These are phyloP conservation scores for Penicillium mononematosum DNA, from an alignment of 495 filamentous ascomycete species.

Conservation along the genomic window DNA sequence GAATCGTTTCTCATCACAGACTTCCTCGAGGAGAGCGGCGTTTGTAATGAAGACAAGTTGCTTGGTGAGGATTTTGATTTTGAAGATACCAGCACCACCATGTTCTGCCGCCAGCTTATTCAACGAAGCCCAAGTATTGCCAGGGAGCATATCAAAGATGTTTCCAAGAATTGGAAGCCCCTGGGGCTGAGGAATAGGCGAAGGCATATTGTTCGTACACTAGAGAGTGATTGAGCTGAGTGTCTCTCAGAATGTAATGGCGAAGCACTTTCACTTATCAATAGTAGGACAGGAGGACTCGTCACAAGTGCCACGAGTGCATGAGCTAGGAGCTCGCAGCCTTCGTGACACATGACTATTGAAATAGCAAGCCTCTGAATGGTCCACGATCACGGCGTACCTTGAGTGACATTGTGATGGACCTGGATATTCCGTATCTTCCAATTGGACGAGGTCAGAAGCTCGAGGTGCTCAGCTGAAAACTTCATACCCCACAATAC, in stretches of 20 bases:
- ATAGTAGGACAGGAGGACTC: slow-evolving; percentile 21
- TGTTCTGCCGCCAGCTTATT: slow-evolving; percentile 63
- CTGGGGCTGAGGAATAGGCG: slow-evolving; percentile 60
- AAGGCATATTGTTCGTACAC: slow-evolving; percentile 28
- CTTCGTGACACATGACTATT: not conserved
- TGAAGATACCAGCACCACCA: slow-evolving; percentile 58
- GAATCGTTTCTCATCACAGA: slow-evolving; percentile 73
- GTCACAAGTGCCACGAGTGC: not conserved
- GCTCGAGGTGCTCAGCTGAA: not conserved
- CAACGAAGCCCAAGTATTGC: slow-evolving; percentile 61
- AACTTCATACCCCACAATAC: not conserved
- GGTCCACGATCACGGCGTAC: not conserved
- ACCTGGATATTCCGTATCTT: not conserved
- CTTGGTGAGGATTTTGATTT: slow-evolving; percentile 55
- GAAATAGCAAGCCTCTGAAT: not conserved
- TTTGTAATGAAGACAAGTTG: slow-evolving; percentile 53
- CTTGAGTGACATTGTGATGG: not conserved
- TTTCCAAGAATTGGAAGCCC: slow-evolving; percentile 71
- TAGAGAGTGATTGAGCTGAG: not conserved
- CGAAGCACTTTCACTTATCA: not conserved
- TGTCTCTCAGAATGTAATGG: not conserved
- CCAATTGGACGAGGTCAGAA: not conserved
- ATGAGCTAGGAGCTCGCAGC: not conserved
- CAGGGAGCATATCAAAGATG: slow-evolving; percentile 59
- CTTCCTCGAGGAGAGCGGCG: slow-evolving; percentile 62